Evolutionary conservation across 805 yeast genomes (phyloP).

Genomic region (Candida berthetii): DNA sequence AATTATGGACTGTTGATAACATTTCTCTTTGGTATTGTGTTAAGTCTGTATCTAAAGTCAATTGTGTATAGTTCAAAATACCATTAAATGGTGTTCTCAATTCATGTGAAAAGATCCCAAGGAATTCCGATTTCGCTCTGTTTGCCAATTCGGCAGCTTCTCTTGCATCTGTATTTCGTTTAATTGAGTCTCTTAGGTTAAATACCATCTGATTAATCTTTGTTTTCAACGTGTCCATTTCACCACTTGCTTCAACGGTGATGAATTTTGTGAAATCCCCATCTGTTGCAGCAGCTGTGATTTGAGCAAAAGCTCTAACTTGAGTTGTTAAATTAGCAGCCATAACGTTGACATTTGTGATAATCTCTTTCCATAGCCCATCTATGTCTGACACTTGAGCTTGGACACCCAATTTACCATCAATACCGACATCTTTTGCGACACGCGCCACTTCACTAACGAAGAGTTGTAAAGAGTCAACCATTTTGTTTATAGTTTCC

Average conservation of each 20-base stretch:
- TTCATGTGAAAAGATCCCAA: slow-evolving; percentile 80
- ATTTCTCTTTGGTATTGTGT: slow-evolving; percentile 86
- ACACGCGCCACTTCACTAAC: slow-evolving; percentile 81
- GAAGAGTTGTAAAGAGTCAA: slow-evolving; percentile 75
- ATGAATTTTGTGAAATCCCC: slow-evolving; percentile 83
- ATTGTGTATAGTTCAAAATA: slow-evolving; percentile 84
- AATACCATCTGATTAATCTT: slow-evolving; percentile 69
- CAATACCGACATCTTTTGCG: slow-evolving; percentile 83
- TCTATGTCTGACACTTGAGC: slow-evolving; percentile 83
- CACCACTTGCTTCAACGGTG: slow-evolving; percentile 83
- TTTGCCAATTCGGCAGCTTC: slow-evolving; percentile 87
- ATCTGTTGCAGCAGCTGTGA: slow-evolving; percentile 88
- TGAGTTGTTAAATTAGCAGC: slow-evolving; percentile 82
- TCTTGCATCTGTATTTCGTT: slow-evolving; percentile 82
- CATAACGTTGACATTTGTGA: slow-evolving; percentile 83
- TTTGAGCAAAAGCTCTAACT: slow-evolving; percentile 84
- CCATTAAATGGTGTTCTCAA: slow-evolving; percentile 86
- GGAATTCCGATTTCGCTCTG: slow-evolving; percentile 76
- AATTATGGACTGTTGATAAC: slow-evolving; percentile 77
- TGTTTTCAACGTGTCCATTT: slow-evolving; percentile 51
- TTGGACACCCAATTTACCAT: slow-evolving; percentile 82
- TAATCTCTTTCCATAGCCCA: slow-evolving; percentile 82
- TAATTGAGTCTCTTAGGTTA: slow-evolving; percentile 75
- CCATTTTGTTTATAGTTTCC: slow-evolving; percentile 81
- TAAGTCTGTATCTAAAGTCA: slow-evolving; percentile 75